phyloP scores from a whole-genome alignment of 192 early-diverging fungal species.

The Powellomyces hirtus region DNA sequence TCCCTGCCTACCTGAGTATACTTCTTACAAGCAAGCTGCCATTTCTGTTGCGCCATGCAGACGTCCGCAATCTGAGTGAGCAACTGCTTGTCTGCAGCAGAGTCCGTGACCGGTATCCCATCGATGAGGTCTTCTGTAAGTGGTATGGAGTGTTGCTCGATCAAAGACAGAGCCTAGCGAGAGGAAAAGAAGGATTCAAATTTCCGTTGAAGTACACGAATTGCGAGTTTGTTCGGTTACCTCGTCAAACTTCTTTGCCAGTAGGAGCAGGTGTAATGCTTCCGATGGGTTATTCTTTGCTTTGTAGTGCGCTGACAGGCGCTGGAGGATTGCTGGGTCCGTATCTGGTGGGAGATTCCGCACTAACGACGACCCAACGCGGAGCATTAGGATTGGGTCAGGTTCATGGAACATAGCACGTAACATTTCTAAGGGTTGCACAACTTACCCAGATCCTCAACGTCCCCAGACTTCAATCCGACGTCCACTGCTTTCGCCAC shows the following conservation, averaged over 20 bases:
- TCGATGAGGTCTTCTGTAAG: slow-evolving; percentile 48
- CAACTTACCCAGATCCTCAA: slow-evolving; percentile 46
- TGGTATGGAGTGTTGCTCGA: slow-evolving; percentile 31
- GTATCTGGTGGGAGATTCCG: slow-evolving; percentile 29
- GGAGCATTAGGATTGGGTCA: not conserved
- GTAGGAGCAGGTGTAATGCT: slow-evolving; percentile 34
- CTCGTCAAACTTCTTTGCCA: slow-evolving; percentile 39
- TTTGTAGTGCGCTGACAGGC: slow-evolving; percentile 30
- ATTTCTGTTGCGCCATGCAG: slow-evolving; percentile 44
- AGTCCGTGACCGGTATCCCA: slow-evolving; percentile 22
- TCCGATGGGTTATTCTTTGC: slow-evolving; percentile 28
- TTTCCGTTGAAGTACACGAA: no score
- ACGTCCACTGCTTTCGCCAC: not conserved
- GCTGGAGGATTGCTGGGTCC: slow-evolving; percentile 34
- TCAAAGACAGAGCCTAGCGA: slow-evolving; percentile 20
- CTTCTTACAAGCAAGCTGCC: slow-evolving; percentile 53
- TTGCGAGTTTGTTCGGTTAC: slow-evolving; percentile 13
- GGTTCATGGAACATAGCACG: not conserved
- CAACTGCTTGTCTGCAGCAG: slow-evolving; percentile 13
- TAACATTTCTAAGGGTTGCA: not conserved
- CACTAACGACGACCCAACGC: slow-evolving; percentile 13
- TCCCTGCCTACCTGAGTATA: slow-evolving; percentile 38
- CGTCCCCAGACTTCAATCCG: not conserved
- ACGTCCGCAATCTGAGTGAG: slow-evolving; percentile 37
- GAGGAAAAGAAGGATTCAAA: no score